Evolutionary conservation across 306 rosid species (phyloP).

Genomic region (Fragaria vesca): DNA sequence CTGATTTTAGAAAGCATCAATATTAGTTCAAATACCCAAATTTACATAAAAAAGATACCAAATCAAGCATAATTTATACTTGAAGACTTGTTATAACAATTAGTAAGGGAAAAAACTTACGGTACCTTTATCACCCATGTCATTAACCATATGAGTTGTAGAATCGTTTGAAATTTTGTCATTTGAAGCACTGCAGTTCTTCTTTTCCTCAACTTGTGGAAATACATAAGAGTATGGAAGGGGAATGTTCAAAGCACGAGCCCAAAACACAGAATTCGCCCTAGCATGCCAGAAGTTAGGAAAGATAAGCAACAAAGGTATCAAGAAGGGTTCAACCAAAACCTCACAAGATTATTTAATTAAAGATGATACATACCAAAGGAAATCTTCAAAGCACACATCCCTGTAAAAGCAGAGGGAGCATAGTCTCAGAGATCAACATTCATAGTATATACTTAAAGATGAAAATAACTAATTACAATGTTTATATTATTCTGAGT

Average conservation of each 20-base stretch:
- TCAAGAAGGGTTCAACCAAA: conserved; percentile 8
- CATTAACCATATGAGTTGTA: conserved; percentile 23
- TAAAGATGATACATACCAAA: conserved; percentile 60
- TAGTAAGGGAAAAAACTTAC: conserved; percentile 3
- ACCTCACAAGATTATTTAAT: conserved; percentile 14
- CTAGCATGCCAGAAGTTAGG: conserved; percentile 45
- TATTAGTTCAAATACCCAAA: background rate
- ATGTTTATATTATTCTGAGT: conserved; percentile 4
- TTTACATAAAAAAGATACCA: conserved; percentile 21
- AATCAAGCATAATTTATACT: conserved; percentile 10
- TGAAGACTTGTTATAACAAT: background rate
- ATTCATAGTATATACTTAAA: background rate
- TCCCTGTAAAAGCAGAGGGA: conserved; percentile 56
- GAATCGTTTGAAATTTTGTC: conserved; percentile 25
- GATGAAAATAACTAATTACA: background rate
- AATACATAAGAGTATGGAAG: conserved; percentile 80
- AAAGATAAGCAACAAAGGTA: conserved; percentile 32
- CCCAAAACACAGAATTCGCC: conserved; percentile 97
- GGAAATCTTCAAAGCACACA: conserved; percentile 90
- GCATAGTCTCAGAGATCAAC: conserved; percentile 8
- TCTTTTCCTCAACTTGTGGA: conserved; percentile 55
- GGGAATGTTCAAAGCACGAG: conserved; percentile 89
- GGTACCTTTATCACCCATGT: conserved; percentile 45
- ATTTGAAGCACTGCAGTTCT: conserved; percentile 33
- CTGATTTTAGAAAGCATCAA: no score